A percentile compares a stretch with the other conserved stretches of the same genome.
These are phyloP conservation scores for Elasticomyces elasticus DNA, from an alignment of 495 filamentous ascomycete genomes.

Conservation along the genomic window DNA sequence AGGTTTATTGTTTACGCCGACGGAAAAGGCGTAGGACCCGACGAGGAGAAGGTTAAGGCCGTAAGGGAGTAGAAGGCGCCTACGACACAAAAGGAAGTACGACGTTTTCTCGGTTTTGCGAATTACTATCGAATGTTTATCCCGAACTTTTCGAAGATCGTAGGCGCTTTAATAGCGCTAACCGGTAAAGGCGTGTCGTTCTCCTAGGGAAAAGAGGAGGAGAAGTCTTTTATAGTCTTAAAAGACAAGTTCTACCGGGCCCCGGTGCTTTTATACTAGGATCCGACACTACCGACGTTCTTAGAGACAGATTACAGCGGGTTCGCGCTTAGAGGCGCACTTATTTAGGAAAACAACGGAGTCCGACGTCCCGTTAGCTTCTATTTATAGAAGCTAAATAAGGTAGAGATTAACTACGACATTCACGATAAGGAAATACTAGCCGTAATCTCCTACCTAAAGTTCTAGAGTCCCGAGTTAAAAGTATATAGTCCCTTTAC, in stretches of 20 bases:
- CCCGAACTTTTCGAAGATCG: neutral
- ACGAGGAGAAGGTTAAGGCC: neutral
- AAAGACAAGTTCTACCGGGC: neutral
- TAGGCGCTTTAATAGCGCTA: neutral
- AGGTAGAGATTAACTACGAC: constrained; percentile 6
- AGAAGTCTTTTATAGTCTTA: neutral
- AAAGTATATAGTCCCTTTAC: constrained; percentile 3
- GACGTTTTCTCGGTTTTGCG: neutral
- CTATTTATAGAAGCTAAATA: constrained; percentile 6
- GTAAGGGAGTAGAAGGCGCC: neutral
- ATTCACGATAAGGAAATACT: constrained; percentile 13
- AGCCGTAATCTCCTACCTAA: constrained; percentile 2
- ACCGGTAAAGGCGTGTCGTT: neutral
- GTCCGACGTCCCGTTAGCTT: constrained; percentile 2
- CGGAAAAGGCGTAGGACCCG: neutral
- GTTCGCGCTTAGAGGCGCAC: neutral
- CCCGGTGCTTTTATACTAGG: neutral
- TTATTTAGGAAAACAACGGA: neutral
- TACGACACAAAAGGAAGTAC: neutral
- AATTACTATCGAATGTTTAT: neutral
- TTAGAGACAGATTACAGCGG: constrained; percentile 1
- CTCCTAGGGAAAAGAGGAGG: neutral
- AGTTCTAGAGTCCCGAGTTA: constrained; percentile 4
- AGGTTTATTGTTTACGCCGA: neutral
- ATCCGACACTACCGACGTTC: neutral